phyloP scores from a whole-genome alignment of 2,329 filamentous ascomycete genomes.

The Xylariaceae sp. region DNA sequence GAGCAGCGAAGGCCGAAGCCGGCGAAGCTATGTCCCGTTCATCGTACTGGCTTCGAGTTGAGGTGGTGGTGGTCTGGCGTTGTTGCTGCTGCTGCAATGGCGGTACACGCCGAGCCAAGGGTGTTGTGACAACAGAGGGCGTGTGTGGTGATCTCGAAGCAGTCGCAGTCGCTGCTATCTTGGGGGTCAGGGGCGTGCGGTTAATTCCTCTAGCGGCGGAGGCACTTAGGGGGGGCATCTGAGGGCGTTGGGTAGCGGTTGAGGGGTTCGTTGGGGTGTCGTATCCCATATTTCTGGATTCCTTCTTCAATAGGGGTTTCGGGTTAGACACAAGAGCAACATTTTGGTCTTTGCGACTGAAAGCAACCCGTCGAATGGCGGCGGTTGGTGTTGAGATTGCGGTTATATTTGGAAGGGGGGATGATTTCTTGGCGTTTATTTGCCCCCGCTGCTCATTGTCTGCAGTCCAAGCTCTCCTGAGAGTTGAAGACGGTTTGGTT shows the following conservation, averaged over 20 bases:
- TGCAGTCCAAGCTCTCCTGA: background rate
- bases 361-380: slow-evolving; percentile 6
- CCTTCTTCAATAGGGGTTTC: slow-evolving; percentile 30
- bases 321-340: slow-evolving; percentile 29
- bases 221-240: slow-evolving; percentile 66
- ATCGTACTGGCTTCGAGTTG: slow-evolving; percentile 36
- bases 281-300: slow-evolving; percentile 34
- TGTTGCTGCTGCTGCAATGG: slow-evolving; percentile 23
- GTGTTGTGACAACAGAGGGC: slow-evolving; percentile 37
- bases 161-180: slow-evolving; percentile 48
- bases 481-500: background rate
- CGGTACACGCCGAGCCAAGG: slow-evolving; percentile 38
- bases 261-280: slow-evolving; percentile 44
- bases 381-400: background rate
- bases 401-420: background rate
- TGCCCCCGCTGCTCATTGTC: background rate
- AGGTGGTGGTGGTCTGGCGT: slow-evolving; percentile 26
- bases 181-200: slow-evolving; percentile 50
- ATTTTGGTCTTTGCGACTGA: slow-evolving; percentile 38
- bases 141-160: slow-evolving; percentile 20
- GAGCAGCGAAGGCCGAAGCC: slow-evolving; percentile 49
- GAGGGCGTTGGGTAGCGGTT: slow-evolving; percentile 50
- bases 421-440: background rate
- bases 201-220: slow-evolving; percentile 52
- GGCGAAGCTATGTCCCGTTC: slow-evolving; percentile 37